phyloP scores from a whole-genome alignment of 208 protist species.

The Leishmania guyanensis region DNA sequence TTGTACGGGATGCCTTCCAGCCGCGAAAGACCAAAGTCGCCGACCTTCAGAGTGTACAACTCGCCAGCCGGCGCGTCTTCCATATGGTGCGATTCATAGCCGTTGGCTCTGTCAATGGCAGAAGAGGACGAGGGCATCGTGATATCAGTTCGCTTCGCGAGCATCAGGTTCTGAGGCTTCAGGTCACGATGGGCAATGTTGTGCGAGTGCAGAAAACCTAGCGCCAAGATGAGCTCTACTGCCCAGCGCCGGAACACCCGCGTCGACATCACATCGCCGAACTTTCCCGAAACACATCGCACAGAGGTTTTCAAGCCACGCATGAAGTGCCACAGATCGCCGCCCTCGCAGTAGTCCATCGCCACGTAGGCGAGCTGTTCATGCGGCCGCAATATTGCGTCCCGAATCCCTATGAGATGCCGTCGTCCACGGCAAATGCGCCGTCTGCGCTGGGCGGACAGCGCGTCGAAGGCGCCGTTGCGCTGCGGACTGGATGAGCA shows the following conservation, averaged over 20 bases:
- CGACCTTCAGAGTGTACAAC: conserved; percentile 76
- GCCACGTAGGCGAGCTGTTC: conserved; percentile 91
- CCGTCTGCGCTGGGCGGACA: conserved; percentile 6
- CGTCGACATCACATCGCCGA: conserved; percentile 36
- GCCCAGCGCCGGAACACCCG: conserved; percentile 67
- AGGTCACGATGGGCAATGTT: conserved; percentile 65
- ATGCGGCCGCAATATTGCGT: conserved; percentile 92
- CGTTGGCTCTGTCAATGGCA: background rate
- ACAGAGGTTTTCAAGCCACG: conserved; percentile 25
- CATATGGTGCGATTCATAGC: background rate
- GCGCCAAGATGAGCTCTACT: conserved; percentile 59
- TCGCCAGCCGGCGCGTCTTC: conserved; percentile 12
- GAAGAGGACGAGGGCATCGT: background rate
- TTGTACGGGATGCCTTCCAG: conserved; percentile 89
- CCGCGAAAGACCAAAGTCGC: conserved; percentile 89
- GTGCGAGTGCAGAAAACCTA: conserved; percentile 73
- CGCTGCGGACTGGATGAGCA: background rate
- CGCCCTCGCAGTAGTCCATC: conserved; percentile 96
- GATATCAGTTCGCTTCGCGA: conserved; percentile 35
- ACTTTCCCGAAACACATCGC: conserved; percentile 19
- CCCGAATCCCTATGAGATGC: conserved; percentile 90
- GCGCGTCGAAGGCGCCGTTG: conserved; percentile 8
- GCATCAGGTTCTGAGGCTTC: conserved; percentile 87
- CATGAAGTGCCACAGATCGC: conserved; percentile 96
- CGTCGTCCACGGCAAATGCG: conserved; percentile 26